Percentiles rank a stretch among this genome's conserved stretches.
Conservation (phyloP, 257 asterid genomes). For the Nicotiana obtusifolia region DNA sequence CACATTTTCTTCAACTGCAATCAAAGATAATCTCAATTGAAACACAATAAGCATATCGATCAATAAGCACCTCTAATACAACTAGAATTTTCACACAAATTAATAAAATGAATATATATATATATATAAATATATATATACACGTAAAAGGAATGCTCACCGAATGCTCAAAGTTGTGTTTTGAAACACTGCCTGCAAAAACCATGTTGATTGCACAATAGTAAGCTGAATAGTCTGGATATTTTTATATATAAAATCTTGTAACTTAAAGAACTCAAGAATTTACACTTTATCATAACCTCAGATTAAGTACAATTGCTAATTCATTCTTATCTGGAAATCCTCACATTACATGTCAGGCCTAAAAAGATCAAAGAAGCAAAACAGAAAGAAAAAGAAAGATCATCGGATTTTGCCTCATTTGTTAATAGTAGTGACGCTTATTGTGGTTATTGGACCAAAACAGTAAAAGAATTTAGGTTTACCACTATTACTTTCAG, state of each 20-base stretch:
- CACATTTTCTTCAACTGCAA: constrained; percentile 90
- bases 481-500: not conserved
- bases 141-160: constrained; percentile 35
- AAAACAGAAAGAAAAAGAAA: not conserved
- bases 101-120: not conserved
- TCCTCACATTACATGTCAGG: not conserved
- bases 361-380: not conserved
- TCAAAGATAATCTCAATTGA: constrained; percentile 14
- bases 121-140: not conserved
- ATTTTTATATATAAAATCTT: not conserved
- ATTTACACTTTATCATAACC: not conserved
- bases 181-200: constrained; percentile 63
- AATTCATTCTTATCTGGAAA: not conserved
- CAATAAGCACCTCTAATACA: not conserved
- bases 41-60: not conserved
- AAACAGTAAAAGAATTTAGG: not conserved
- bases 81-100: not conserved
- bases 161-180: constrained; percentile 51
- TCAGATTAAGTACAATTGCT: not conserved
- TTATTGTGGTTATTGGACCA: not conserved
- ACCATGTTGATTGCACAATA: constrained; percentile 2
- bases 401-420: not conserved
- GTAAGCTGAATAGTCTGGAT: not conserved
- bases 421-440: not conserved
- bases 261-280: not conserved